These are phyloP conservation scores for Yarrowia deformans DNA, from an alignment of 805 yeast species.

Conservation along the genomic window DNA sequence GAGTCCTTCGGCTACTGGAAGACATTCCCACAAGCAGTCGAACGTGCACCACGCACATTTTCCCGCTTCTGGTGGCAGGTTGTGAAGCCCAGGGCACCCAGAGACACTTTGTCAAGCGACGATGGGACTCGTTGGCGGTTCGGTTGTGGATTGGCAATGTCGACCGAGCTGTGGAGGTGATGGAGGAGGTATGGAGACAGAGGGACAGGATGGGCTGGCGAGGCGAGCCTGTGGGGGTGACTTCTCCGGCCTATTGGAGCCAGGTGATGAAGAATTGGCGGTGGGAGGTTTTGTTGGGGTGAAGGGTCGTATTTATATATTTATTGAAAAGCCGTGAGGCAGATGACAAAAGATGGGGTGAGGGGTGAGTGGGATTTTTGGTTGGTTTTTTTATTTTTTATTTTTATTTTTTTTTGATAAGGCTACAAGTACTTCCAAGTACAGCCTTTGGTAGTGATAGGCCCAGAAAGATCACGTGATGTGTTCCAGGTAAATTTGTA, in stretches of 20 bases:
- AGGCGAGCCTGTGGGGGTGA: conserved; percentile 48
- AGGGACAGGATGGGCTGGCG: conserved; percentile 56
- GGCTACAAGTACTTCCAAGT: too few relatives aligned
- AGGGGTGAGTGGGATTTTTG: too few relatives aligned
- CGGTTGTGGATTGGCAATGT: conserved; percentile 72
- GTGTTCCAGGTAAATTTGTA: too few relatives aligned
- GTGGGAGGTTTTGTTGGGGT: conserved; percentile 73
- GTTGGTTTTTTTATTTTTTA: too few relatives aligned
- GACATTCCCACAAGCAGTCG: conserved; percentile 67
- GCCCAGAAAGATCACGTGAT: too few relatives aligned
- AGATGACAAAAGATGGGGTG: too few relatives aligned
- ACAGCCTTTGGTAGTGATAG: too few relatives aligned
- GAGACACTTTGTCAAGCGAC: conserved; percentile 63
- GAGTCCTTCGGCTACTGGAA: conserved; percentile 64
- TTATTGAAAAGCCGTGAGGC: not conserved
- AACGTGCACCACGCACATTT: conserved; percentile 65
- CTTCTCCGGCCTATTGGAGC: conserved; percentile 69
- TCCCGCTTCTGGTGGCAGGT: conserved; percentile 68
- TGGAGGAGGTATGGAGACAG: conserved; percentile 74
- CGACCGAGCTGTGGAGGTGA: conserved; percentile 70
- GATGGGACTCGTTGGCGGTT: conserved; percentile 63
- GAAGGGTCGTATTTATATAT: conserved; percentile 9
- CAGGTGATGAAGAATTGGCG: conserved; percentile 77
- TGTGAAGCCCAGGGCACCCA: conserved; percentile 71
- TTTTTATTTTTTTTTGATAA: too few relatives aligned